phyloP scores from a whole-genome alignment of 371 early-diverging fungal genomes.

The Conidiobolus incongruus region DNA sequence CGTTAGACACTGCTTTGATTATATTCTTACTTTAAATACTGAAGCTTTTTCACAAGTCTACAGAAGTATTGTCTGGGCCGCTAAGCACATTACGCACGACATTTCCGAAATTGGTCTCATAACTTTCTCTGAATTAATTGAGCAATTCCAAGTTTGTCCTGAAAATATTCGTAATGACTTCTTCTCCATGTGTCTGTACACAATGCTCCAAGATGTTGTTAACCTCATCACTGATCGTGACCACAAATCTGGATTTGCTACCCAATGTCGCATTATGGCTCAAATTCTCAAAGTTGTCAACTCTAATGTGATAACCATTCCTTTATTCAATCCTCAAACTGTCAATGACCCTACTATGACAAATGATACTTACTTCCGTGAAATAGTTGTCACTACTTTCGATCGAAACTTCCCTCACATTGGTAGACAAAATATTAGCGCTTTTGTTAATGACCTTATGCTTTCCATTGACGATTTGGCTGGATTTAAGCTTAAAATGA shows the following conservation, averaged over 20 bases:
- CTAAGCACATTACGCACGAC: constrained; percentile 93
- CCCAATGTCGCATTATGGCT: constrained; percentile 70
- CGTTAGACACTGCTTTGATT: constrained; percentile 71
- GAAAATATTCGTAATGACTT: constrained; percentile 61
- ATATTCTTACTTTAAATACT: constrained; percentile 55
- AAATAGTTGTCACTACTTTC: constrained; percentile 58
- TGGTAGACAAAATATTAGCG: neutral
- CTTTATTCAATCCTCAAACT: constrained; percentile 47
- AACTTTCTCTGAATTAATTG: constrained; percentile 67
- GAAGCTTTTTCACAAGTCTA: constrained; percentile 72
- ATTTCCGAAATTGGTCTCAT: constrained; percentile 79
- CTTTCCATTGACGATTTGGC: constrained; percentile 45
- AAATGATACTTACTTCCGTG: constrained; percentile 53
- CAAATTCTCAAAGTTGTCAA: constrained; percentile 74
- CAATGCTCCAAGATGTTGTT: constrained; percentile 81
- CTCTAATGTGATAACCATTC: constrained; percentile 51
- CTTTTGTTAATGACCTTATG: constrained; percentile 71
- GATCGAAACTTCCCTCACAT: constrained; percentile 76
- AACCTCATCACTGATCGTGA: constrained; percentile 89
- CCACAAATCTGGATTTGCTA: constrained; percentile 87
- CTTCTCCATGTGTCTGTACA: constrained; percentile 71
- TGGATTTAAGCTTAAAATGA: constrained; percentile 75
- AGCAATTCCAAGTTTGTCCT: constrained; percentile 48
- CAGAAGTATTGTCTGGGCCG: constrained; percentile 88
- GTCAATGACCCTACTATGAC: constrained; percentile 44